These are phyloP conservation scores for Collybiopsis confluens DNA, from an alignment of 768 basidiomycete species.

Conservation along the genomic window DNA sequence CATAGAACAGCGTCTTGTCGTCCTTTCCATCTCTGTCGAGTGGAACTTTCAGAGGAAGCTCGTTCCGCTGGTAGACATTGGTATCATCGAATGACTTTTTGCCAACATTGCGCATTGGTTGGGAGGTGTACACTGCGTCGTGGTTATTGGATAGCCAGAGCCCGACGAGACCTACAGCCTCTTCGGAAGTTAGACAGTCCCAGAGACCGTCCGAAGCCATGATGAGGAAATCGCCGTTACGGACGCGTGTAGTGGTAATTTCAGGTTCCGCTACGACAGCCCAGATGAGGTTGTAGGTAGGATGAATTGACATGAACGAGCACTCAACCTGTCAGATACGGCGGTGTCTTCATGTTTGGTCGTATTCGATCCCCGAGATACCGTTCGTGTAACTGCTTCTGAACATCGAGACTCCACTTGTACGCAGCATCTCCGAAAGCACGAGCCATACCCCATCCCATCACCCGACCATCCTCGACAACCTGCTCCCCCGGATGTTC, in stretches of 20 bases:
- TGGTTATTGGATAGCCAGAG: slow-evolving; percentile 33
- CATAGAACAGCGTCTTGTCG: slow-evolving; percentile 32
- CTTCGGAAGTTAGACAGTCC: slow-evolving; percentile 50
- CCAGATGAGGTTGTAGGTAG: slow-evolving; percentile 45
- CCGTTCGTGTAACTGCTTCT: slow-evolving; percentile 28
- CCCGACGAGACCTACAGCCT: slow-evolving; percentile 51
- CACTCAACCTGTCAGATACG: slow-evolving; percentile 6
- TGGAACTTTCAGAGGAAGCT: slow-evolving; percentile 13
- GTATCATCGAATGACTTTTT: not conserved
- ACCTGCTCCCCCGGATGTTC: slow-evolving; percentile 36
- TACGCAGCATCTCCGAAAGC: slow-evolving; percentile 39
- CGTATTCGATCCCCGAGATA: slow-evolving; percentile 31
- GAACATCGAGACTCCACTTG: slow-evolving; percentile 38
- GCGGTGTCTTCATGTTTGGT: slow-evolving; percentile 31
- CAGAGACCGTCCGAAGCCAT: slow-evolving; percentile 50
- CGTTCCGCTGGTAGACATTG: slow-evolving; percentile 4
- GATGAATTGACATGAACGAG: slow-evolving; percentile 15
- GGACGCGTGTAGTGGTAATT: slow-evolving; percentile 36
- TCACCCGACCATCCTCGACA: slow-evolving; percentile 30
- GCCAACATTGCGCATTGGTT: slow-evolving; percentile 2
- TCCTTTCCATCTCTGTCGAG: slow-evolving; percentile 12
- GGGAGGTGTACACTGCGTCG: not conserved
- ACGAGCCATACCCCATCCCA: slow-evolving; percentile 32
- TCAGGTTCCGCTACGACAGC: slow-evolving; percentile 39
- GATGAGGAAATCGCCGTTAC: slow-evolving; percentile 49